Conservation (phyloP, 306 rosid species). For the Fragaria vesca region DNA sequence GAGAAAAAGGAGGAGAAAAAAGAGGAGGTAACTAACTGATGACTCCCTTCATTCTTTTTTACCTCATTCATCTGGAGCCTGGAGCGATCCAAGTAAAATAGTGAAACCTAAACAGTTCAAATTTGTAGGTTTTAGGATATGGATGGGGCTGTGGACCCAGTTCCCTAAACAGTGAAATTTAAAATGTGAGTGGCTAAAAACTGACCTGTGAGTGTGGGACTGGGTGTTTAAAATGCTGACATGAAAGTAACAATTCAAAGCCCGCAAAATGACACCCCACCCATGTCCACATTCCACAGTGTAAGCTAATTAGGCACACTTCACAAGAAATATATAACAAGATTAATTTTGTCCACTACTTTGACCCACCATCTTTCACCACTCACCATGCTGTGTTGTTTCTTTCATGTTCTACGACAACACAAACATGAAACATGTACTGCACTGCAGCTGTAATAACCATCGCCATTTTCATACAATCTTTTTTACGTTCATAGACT, state of each 20-base stretch:
- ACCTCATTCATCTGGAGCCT: background rate
- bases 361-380: background rate
- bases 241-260: slow-evolving; percentile 62
- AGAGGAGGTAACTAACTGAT: slow-evolving; percentile 57
- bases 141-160: background rate
- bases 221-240: slow-evolving; percentile 33
- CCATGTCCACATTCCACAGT: slow-evolving; percentile 2
- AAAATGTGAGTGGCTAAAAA: background rate
- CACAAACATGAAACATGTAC: background rate
- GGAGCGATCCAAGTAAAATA: background rate
- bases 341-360: background rate
- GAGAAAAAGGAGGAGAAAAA: slow-evolving; percentile 51
- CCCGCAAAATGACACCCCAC: slow-evolving; percentile 37
- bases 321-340: slow-evolving; percentile 33
- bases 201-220: background rate
- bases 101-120: background rate
- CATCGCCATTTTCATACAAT: background rate
- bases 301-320: slow-evolving; percentile 32
- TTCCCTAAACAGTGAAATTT: slow-evolving; percentile 6
- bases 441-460: background rate
- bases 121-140: background rate
- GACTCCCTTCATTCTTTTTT: background rate
- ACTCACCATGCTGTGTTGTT: background rate
- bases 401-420: background rate
- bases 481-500: background rate